phyloP scores from a whole-genome alignment of 225 moss, liverwort and hornwort species.

The Thuidium tamariscinum region DNA sequence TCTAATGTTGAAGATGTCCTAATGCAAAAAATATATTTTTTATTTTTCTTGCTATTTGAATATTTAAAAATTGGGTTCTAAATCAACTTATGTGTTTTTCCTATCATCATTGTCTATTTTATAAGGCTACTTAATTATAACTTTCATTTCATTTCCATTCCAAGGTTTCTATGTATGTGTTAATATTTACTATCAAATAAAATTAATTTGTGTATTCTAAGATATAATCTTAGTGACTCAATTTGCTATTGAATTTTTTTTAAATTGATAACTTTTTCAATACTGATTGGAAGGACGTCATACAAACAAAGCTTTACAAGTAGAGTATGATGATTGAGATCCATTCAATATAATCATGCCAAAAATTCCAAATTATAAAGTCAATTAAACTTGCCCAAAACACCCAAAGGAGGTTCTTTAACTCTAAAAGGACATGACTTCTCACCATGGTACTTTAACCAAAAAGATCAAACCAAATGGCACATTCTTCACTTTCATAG shows the following conservation, averaged over 20 bases:
- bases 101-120: rapidly evolving
- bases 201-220: background rate
- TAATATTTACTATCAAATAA: background rate
- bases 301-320: background rate
- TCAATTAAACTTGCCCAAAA: background rate
- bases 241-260: background rate
- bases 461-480: background rate
- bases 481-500: background rate
- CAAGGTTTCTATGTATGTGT: background rate
- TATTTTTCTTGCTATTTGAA: background rate
- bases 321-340: background rate
- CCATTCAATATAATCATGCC: background rate
- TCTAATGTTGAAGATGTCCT: background rate
- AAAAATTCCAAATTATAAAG: background rate
- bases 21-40: background rate
- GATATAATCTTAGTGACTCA: background rate
- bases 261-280: too few species aligned
- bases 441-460: background rate
- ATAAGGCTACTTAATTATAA: background rate
- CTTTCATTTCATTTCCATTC: background rate
- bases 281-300: background rate
- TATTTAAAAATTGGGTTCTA: background rate
- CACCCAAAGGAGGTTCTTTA: background rate
- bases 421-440: rapidly evolving
- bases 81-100: background rate